These are phyloP conservation scores for Hirsutella minnesotensis DNA, from an alignment of 2,329 filamentous ascomycete genomes.

Conservation along the genomic window DNA sequence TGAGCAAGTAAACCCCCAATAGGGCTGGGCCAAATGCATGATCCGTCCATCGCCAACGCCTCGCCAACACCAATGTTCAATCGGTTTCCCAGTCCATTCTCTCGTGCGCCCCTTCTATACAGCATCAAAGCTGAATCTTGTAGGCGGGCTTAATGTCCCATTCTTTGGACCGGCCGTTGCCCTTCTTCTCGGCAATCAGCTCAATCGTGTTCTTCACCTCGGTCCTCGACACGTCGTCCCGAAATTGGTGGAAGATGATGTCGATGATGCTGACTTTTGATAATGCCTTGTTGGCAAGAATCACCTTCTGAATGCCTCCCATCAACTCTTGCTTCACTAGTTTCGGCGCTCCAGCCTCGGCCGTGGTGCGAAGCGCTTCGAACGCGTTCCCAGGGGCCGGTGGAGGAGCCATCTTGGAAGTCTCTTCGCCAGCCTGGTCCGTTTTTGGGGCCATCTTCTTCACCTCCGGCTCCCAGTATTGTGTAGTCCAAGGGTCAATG, in stretches of 20 bases:
- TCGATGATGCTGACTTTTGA: constrained; percentile 30
- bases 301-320: constrained; percentile 28
- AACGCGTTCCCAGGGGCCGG: constrained; percentile 23
- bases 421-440: constrained; percentile 5
- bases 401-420: constrained; percentile 19
- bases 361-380: constrained; percentile 16
- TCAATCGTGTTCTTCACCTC: constrained; percentile 31
- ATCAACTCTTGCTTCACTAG: constrained; percentile 26
- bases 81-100: background rate
- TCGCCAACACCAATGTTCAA: too few relatives aligned
- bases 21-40: background rate
- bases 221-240: constrained; percentile 21
- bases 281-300: constrained; percentile 25
- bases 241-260: constrained; percentile 26
- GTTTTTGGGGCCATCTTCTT: constrained; percentile 14
- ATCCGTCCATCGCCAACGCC: too few relatives aligned
- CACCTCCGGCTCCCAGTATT: constrained; percentile 57
- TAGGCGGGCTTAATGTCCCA: constrained; percentile 28
- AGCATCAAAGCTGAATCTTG: constrained; percentile 16
- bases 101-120: background rate
- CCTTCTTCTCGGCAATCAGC: constrained; percentile 26
- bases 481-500: constrained; percentile 76
- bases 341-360: constrained; percentile 12
- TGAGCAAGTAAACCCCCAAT: background rate
- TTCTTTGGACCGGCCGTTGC: constrained; percentile 22